phyloP scores from a whole-genome alignment of 495 filamentous ascomycete genomes.

The Penicillium turbatum region DNA sequence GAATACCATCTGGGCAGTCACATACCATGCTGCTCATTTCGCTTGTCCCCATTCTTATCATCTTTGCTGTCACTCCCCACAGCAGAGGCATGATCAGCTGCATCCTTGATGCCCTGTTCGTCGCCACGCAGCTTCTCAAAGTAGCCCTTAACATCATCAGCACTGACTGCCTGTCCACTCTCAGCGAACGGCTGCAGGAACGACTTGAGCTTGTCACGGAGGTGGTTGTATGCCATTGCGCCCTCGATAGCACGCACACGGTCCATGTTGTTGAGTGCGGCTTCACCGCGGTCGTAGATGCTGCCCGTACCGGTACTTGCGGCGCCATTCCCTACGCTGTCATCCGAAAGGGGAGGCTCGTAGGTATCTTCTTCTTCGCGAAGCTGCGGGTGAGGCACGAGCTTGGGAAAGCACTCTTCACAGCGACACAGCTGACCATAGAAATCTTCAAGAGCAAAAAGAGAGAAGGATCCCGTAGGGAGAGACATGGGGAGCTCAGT shows the following conservation, averaged over 20 bases:
- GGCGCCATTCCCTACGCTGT: conserved; percentile 41
- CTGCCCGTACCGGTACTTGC: conserved; percentile 62
- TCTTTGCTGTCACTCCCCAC: conserved; percentile 14
- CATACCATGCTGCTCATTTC: conserved; percentile 41
- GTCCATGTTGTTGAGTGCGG: conserved; percentile 82
- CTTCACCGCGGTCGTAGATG: conserved; percentile 83
- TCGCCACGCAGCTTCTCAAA: conserved; percentile 93
- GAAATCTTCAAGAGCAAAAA: conserved; percentile 76
- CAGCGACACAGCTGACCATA: conserved; percentile 76
- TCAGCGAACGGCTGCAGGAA: conserved; percentile 94
- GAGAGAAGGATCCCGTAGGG: conserved; percentile 59
- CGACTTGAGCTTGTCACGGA: conserved; percentile 88
- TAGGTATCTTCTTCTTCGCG: conserved; percentile 92
- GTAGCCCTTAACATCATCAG: conserved; percentile 92
- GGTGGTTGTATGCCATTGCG: conserved; percentile 93
- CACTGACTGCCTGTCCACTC: conserved; percentile 75
- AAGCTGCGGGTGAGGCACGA: conserved; percentile 67
- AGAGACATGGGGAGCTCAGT: conserved; percentile 42
- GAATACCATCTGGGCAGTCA: not conserved
- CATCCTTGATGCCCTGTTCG: conserved; percentile 54
- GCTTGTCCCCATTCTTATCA: conserved; percentile 20
- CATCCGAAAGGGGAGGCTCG: conserved; percentile 76
- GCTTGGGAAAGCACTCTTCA: conserved; percentile 66
- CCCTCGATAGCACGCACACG: conserved; percentile 92
- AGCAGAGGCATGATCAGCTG: conserved; percentile 34